phyloP scores from a whole-genome alignment of 2,329 filamentous ascomycete species.

The Teratosphaeriaceae sp. region DNA sequence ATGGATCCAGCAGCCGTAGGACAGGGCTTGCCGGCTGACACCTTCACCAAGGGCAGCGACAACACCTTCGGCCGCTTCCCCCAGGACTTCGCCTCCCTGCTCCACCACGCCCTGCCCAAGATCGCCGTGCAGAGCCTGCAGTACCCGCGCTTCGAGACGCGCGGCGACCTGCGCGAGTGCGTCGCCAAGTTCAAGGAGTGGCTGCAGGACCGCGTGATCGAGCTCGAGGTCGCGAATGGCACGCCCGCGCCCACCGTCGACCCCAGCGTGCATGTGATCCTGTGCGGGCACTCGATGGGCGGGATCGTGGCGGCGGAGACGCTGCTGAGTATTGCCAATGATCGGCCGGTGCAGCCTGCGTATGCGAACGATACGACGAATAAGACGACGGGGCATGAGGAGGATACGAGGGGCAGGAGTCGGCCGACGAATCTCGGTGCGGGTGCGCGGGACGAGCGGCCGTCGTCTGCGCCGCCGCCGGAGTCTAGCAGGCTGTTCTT shows the following conservation, averaged over 20 bases:
- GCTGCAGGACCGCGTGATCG: conserved; percentile 88
- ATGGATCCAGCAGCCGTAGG: not conserved
- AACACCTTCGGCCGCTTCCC: conserved; percentile 72
- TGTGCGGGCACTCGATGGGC: conserved; percentile 82
- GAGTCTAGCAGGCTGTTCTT: conserved; percentile 61
- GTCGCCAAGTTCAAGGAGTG: conserved; percentile 71
- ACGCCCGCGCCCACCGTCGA: conserved; percentile 81
- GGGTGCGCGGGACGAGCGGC: conserved; percentile 5
- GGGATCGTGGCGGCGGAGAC: conserved; percentile 93
- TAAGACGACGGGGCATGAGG: conserved; percentile 7
- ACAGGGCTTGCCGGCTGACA: not conserved
- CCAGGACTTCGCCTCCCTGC: conserved; percentile 59
- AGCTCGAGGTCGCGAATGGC: conserved; percentile 76
- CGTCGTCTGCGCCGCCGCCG: conserved; percentile 15
- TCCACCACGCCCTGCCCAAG: conserved; percentile 61
- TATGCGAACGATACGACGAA: conserved; percentile 16
- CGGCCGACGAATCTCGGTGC: conserved; percentile 6
- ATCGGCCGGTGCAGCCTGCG: conserved; percentile 42
- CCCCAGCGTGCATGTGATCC: conserved; percentile 72
- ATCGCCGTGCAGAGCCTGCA: conserved; percentile 60
- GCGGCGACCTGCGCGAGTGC: conserved; percentile 65
- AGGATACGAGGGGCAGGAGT: not conserved
- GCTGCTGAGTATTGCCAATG: conserved; percentile 65
- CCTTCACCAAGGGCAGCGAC: conserved; percentile 51
- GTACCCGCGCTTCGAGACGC: conserved; percentile 80